Evolutionary conservation across 2,329 filamentous ascomycete species (phyloP).

Genomic region (Pleurostoma richardsiae): DNA sequence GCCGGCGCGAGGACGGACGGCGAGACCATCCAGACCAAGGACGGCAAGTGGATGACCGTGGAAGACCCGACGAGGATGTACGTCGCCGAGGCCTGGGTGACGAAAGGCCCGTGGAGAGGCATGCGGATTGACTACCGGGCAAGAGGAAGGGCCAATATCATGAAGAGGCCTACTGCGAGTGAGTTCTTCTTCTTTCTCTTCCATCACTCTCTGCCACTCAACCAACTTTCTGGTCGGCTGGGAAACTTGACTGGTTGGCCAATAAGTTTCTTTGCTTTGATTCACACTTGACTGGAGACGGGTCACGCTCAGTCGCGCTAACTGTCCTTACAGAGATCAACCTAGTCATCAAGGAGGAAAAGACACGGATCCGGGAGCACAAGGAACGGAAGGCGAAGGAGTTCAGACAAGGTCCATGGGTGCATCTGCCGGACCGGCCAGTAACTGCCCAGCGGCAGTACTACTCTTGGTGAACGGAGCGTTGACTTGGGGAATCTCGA

Average conservation of each 20-base stretch:
- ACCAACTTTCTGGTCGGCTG: too few relatives aligned
- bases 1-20: conserved; percentile 1
- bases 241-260: too few relatives aligned
- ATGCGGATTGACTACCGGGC: conserved; percentile 66
- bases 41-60: conserved; percentile 68
- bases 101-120: conserved; percentile 60
- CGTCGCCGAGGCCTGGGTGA: conserved; percentile 90
- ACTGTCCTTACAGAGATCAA: conserved; percentile 58
- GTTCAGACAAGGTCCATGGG: conserved; percentile 73
- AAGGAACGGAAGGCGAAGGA: conserved; percentile 74
- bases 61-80: conserved; percentile 78
- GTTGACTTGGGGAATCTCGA: not conserved
- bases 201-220: not conserved
- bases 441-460: conserved; percentile 82
- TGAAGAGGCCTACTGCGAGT: conserved; percentile 72
- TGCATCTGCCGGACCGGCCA: conserved; percentile 79
- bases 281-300: not conserved
- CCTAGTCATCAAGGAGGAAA: conserved; percentile 87
- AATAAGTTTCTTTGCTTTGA: not conserved
- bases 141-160: conserved; percentile 62
- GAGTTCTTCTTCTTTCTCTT: conserved; percentile 30
- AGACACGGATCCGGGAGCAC: conserved; percentile 76
- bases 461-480: conserved; percentile 74
- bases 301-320: not conserved
- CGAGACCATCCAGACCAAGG: conserved; percentile 63